These are phyloP conservation scores for Asterophora lycoperdoides DNA, from an alignment of 768 basidiomycete genomes.

Conservation along the genomic window DNA sequence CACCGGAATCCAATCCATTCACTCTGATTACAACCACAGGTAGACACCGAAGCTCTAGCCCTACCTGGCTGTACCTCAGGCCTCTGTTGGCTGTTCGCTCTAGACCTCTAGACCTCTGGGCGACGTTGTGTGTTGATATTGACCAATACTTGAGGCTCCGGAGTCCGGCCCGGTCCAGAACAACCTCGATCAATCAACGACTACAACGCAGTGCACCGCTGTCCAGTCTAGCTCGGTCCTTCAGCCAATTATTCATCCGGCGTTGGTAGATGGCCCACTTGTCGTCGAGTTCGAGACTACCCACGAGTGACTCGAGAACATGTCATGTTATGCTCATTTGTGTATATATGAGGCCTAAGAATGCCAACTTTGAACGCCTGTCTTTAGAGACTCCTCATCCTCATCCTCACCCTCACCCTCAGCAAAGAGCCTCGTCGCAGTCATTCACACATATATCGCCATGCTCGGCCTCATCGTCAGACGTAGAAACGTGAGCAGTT, in stretches of 20 bases:
- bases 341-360: neutral
- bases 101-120: neutral
- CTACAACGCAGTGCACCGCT: neutral
- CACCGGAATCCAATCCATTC: neutral
- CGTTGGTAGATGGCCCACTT: neutral
- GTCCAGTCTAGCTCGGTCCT: neutral
- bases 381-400: too few relatives aligned
- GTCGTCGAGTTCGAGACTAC: neutral
- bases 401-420: too few relatives aligned
- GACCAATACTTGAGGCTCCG: neutral
- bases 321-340: neutral
- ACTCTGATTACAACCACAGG: neutral
- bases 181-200: neutral
- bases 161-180: neutral
- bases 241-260: neutral
- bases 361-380: neutral
- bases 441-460: neutral
- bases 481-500: constrained; percentile 24
- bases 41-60: neutral
- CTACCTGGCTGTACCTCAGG: too few relatives aligned
- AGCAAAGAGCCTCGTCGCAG: too few relatives aligned
- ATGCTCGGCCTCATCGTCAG: constrained; percentile 21
- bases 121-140: neutral
- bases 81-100: neutral
- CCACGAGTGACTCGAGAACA: neutral